These are phyloP conservation scores for Nannochloropsis gaditana DNA, from an alignment of 108 stramenopile species.

Conservation along the genomic window DNA sequence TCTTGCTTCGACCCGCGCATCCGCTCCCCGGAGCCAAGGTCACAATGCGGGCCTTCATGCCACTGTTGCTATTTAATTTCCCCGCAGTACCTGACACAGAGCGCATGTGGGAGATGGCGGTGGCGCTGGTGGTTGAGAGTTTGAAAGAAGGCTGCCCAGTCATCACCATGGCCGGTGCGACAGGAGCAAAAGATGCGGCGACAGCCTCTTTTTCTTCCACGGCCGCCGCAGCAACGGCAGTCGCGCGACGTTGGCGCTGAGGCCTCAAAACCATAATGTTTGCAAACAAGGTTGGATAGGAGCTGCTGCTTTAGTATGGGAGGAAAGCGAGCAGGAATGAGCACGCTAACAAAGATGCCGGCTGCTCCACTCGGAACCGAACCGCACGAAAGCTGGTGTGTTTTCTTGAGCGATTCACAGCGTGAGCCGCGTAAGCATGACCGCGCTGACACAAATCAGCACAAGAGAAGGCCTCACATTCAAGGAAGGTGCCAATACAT, in stretches of 20 bases:
- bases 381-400: not conserved
- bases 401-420: constrained; percentile 6
- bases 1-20: not conserved
- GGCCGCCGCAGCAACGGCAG: not conserved
- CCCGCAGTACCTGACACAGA: not conserved
- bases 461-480: too few species aligned
- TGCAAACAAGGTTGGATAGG: not conserved
- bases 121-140: not conserved
- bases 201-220: constrained; percentile 8
- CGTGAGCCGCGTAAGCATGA: too few species aligned
- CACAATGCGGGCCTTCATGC: not conserved
- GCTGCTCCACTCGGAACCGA: not conserved
- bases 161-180: not conserved
- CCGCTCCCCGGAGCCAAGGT: not conserved
- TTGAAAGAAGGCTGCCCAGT: not conserved
- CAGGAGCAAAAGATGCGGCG: not conserved
- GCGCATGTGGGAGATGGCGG: not conserved
- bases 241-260: constrained; percentile 19
- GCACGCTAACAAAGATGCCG: not conserved
- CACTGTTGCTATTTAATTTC: not conserved
- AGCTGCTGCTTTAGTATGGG: not conserved
- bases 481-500: too few species aligned
- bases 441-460: too few species aligned
- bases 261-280: not conserved
- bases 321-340: not conserved